Conservation (phyloP, 78 protist genomes). For the Dictyostelium brefeldianum region DNA sequence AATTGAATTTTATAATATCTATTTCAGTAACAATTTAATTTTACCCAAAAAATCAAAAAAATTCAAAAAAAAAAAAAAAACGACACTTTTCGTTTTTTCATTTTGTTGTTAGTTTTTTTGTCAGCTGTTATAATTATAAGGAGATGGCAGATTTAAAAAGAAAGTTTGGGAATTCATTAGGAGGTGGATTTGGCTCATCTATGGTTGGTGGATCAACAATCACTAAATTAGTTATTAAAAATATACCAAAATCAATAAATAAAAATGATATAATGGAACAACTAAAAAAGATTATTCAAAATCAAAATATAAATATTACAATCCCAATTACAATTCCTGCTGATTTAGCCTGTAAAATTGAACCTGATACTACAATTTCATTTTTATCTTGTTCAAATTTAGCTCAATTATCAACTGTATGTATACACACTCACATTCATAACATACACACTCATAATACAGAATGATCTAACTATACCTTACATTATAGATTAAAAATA, state of each 20-base stretch:
- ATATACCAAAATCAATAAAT: constrained; percentile 30
- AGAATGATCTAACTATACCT: no score
- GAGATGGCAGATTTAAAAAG: constrained; percentile 22
- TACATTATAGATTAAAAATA: background rate
- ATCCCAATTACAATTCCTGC: constrained; percentile 47
- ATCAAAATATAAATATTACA: constrained; percentile 30
- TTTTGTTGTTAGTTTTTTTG: background rate
- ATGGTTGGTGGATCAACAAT: background rate
- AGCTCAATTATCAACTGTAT: constrained; percentile 18
- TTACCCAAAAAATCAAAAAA: no score
- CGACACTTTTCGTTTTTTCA: background rate
- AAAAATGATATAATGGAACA: constrained; percentile 49
- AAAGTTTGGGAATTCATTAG: constrained; percentile 4
- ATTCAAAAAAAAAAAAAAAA: constrained; percentile 1
- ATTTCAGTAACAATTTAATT: no score
- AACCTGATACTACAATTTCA: constrained; percentile 44
- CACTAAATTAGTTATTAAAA: constrained; percentile 34
- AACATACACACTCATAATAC: background rate
- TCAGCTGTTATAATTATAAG: background rate
- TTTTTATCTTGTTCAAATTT: constrained; percentile 14
- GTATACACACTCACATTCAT: background rate
- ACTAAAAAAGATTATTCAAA: constrained; percentile 42
- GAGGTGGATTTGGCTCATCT: background rate
- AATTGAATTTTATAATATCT: no score
- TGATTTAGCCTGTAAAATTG: constrained; percentile 16